Base-by-base conservation (phyloP, 179 eudicot species). In the Carnegiea gigantea region DNA sequence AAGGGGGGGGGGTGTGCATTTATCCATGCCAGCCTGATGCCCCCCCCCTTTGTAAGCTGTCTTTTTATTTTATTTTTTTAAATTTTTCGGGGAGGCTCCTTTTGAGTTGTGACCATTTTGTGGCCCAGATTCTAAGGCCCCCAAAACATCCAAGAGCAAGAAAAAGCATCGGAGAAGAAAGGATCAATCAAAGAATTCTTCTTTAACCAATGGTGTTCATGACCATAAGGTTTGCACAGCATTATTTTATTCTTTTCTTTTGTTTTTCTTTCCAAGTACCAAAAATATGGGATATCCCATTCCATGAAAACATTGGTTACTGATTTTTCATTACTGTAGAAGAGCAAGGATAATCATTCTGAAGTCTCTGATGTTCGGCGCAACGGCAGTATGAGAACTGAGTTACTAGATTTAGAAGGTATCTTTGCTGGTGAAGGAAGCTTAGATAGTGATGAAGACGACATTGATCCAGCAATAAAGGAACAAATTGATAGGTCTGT, bases 401-500 rank as follows among this genome's bases (percentile, higher is more conserved):
- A 86, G 86, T 75, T 85, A 76, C 86, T 86, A 65, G 88, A 89
- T 81, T 30, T 78, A 76, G 90, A 85, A 78, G 89, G 80, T 70
- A 78, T 81, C 79, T 84, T 88, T 82, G 82, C 86, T 65, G 89
- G 85, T 76, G 90, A 89, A 24, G 91, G 86, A 49, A 89, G 84
- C 62, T 85, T 91, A 62, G 93, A 91, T 76, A 93, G 88, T 65
- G 87, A 86, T 78, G 94, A 93, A 78, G 95, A 92, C 59, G 98
- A 87, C 78, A 88, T 95, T 79, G 98, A 95, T 87, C 96, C 92
- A 60, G 93, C 85, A 54, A 84, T 92, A 77, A 88, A 92, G 85
- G 97, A 92, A 80, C 67, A 93, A 84, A 89, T 93, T 79, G 98
- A 95, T 80, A 91, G 98, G 98, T 95, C 79, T 71, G 88, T 84